These are phyloP conservation scores for Colletotrichum sp. DNA, from an alignment of 2,329 filamentous ascomycete species.

Conservation along the genomic window DNA sequence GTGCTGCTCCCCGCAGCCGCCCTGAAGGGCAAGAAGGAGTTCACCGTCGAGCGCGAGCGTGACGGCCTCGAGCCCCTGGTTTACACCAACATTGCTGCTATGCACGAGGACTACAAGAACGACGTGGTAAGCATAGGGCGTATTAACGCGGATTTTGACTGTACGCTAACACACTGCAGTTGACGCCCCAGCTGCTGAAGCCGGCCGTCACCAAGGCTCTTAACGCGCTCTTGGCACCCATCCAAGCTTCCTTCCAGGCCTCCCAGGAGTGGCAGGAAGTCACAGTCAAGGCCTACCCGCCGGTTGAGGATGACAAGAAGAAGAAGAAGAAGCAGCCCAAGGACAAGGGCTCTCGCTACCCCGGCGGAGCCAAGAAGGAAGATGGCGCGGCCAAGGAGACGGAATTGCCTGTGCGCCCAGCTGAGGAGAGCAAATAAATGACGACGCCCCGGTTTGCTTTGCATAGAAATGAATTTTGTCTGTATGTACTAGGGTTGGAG, in stretches of 20 bases:
- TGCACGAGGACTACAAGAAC: constrained; percentile 80
- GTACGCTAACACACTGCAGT: constrained; percentile 34
- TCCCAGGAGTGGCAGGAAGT: constrained; percentile 80
- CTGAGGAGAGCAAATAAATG: constrained; percentile 7
- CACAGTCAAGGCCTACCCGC: constrained; percentile 81
- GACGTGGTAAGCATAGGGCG: constrained; percentile 56
- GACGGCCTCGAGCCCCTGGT: constrained; percentile 75
- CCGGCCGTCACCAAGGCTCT: constrained; percentile 79
- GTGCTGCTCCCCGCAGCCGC: constrained; percentile 80
- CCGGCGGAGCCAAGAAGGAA: constrained; percentile 39
- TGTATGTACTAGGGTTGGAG: constrained; percentile 18
- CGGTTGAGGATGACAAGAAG: constrained; percentile 56
- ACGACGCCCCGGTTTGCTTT: neutral
- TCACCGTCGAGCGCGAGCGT: constrained; percentile 69
- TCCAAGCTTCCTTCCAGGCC: constrained; percentile 74
- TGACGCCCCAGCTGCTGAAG: constrained; percentile 89
- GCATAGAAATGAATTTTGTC: constrained; percentile 5
- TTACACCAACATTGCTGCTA: constrained; percentile 76
- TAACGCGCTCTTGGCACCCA: constrained; percentile 75
- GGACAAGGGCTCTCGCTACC: constrained; percentile 73
- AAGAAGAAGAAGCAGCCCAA: constrained; percentile 81
- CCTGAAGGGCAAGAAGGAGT: constrained; percentile 63
- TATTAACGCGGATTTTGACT: neutral
- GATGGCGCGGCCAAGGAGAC: constrained; percentile 17
- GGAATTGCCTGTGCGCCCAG: constrained; percentile 15